These are phyloP conservation scores for Boeremia lycopersici DNA, from an alignment of 2,329 filamentous ascomycete species.

Conservation along the genomic window DNA sequence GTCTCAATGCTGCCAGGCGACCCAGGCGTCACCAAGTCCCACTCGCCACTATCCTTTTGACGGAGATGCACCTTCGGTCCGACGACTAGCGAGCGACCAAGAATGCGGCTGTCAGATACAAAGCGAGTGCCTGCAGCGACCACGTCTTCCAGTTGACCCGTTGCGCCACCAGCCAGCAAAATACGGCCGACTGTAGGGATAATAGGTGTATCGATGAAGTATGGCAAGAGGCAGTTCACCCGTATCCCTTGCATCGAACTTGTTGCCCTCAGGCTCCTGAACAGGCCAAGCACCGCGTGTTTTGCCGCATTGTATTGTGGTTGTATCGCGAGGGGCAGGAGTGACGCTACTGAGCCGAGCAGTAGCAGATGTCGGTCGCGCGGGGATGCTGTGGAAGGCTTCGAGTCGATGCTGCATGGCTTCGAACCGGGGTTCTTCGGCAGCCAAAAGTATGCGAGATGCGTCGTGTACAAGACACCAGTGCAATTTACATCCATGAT, in stretches of 20 bases:
- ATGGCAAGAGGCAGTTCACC: constrained; percentile 70
- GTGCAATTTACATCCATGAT: constrained; percentile 68
- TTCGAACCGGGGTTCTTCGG: constrained; percentile 55
- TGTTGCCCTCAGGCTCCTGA: constrained; percentile 62
- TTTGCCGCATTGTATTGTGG: constrained; percentile 67
- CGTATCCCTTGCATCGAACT: constrained; percentile 60
- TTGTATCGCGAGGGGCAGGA: constrained; percentile 49
- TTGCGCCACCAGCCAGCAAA: constrained; percentile 62
- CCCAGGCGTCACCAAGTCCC: constrained; percentile 34
- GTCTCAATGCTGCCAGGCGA: constrained; percentile 45
- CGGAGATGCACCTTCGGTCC: constrained; percentile 61
- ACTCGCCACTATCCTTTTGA: constrained; percentile 47
- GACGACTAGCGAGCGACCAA: constrained; percentile 63
- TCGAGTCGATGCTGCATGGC: constrained; percentile 37
- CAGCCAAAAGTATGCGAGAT: constrained; percentile 68
- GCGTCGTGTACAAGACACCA: constrained; percentile 68
- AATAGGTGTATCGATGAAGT: constrained; percentile 70
- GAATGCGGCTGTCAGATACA: constrained; percentile 62
- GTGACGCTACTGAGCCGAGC: constrained; percentile 66
- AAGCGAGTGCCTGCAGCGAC: constrained; percentile 68
- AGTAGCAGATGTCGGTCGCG: constrained; percentile 67
- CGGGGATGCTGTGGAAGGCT: constrained; percentile 31
- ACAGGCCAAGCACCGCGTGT: constrained; percentile 70
- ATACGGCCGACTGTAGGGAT: constrained; percentile 54
- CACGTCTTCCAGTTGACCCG: constrained; percentile 63